These are phyloP conservation scores for Eutrema salsugineum DNA, from an alignment of 441 rosid genomes.

Conservation along the genomic window DNA sequence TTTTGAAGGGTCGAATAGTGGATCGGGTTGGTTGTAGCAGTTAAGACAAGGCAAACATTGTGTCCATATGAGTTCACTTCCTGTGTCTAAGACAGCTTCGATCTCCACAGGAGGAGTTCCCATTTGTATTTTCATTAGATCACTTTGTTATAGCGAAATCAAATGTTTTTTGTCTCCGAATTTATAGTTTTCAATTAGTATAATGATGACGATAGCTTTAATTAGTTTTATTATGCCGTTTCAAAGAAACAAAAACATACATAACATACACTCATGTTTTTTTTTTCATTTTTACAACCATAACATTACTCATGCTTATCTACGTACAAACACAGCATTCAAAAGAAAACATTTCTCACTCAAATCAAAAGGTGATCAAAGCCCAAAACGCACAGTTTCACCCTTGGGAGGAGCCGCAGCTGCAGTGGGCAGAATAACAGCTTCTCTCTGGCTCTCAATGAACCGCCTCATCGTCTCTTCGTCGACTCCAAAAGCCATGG, in stretches of 20 bases:
- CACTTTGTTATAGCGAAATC: no score
- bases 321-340: neutral
- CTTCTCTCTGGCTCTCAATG: conserved; percentile 47
- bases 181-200: no score
- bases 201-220: no score
- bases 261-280: neutral
- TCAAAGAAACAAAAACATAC: conserved; percentile 5
- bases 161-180: no score
- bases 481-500: conserved; percentile 54
- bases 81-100: conserved; percentile 9
- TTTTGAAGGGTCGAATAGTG: conserved; percentile 7
- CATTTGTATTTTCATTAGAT: conserved; percentile 15
- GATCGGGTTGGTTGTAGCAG: conserved; percentile 3
- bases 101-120: conserved; percentile 19
- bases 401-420: conserved; percentile 45
- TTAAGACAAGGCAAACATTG: conserved; percentile 5
- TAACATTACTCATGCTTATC: neutral
- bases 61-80: conserved; percentile 10
- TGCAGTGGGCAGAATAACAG: conserved; percentile 64
- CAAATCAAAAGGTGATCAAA: neutral
- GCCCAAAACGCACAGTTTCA: neutral
- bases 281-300: no score
- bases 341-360: conserved; percentile 1
- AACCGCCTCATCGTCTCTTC: conserved; percentile 37
- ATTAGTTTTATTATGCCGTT: neutral